phyloP scores from a whole-genome alignment of 768 basidiomycete species.

The Lactarius hatsudake region DNA sequence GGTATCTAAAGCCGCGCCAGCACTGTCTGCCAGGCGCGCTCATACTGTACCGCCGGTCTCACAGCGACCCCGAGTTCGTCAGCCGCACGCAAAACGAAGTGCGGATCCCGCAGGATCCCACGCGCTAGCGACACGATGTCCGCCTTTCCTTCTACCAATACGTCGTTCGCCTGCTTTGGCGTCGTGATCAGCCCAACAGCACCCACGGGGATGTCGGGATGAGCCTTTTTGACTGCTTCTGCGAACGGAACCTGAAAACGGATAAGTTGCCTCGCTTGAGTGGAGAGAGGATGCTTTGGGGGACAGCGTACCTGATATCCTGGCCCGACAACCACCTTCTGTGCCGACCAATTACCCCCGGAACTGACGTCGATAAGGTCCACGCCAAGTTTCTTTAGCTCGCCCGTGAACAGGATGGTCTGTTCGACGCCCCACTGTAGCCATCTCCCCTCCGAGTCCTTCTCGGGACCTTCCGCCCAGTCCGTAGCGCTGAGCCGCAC shows the following conservation, averaged over 20 bases:
- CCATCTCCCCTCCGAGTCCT: slow-evolving; percentile 52
- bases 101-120: slow-evolving; percentile 62
- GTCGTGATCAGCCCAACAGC: slow-evolving; percentile 74
- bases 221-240: slow-evolving; percentile 56
- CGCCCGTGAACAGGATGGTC: slow-evolving; percentile 54
- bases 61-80: slow-evolving; percentile 58
- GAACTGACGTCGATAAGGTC: slow-evolving; percentile 75
- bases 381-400: slow-evolving; percentile 58
- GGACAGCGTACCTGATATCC: slow-evolving; percentile 57
- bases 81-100: slow-evolving; percentile 64
- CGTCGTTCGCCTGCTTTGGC: slow-evolving; percentile 54
- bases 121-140: slow-evolving; percentile 69
- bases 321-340: slow-evolving; percentile 54
- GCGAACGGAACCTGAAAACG: slow-evolving; percentile 62
- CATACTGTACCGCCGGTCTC: slow-evolving; percentile 73
- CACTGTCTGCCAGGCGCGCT: slow-evolving; percentile 52
- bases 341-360: slow-evolving; percentile 38
- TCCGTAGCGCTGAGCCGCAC: slow-evolving; percentile 56
- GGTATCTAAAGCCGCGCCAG: slow-evolving; percentile 29
- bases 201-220: slow-evolving; percentile 54
- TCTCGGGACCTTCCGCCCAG: slow-evolving; percentile 53
- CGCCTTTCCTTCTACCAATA: slow-evolving; percentile 62
- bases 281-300: not conserved
- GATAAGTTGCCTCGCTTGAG: not conserved
- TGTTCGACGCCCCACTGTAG: slow-evolving; percentile 78